Percentiles rank a stretch among this genome's conserved stretches.
Conservation (phyloP, 352 stramenopile species). For the Saprolegnia diclina region DNA sequence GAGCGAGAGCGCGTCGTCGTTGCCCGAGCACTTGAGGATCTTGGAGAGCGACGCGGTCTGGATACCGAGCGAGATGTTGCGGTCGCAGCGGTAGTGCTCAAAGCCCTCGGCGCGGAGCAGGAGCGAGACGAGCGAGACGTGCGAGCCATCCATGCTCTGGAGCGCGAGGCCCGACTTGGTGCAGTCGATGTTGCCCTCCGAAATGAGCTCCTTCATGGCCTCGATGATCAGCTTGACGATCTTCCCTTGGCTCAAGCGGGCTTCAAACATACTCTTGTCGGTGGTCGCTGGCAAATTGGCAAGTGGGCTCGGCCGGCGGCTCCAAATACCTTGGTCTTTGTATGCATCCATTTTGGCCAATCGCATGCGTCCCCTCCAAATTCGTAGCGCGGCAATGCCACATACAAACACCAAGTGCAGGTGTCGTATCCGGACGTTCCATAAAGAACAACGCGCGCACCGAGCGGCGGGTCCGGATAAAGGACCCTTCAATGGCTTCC, state of each 20-base stretch:
- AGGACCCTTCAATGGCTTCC: neutral
- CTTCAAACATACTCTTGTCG: slow-evolving; percentile 95
- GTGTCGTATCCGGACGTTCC: slow-evolving; percentile 8
- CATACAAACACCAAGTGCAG: slow-evolving; percentile 1
- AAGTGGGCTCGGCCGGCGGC: neutral
- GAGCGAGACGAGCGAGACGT: slow-evolving; percentile 97
- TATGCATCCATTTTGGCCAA: slow-evolving; percentile 13
- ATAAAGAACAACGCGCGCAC: neutral
- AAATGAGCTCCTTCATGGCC: slow-evolving; percentile 99
- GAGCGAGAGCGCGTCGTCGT: slow-evolving; percentile 97
- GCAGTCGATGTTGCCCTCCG: slow-evolving; percentile 97
- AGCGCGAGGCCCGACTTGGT: slow-evolving; percentile 89
- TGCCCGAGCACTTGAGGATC: slow-evolving; percentile 99
- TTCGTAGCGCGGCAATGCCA: neutral
- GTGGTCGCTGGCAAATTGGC: slow-evolving; percentile 11
- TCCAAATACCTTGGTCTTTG: slow-evolving; percentile 5
- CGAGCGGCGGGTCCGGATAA: neutral
- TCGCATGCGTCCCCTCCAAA: slow-evolving; percentile 26
- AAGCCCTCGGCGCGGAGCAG: slow-evolving; percentile 92
- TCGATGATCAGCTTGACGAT: slow-evolving; percentile 99
- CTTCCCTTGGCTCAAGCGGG: slow-evolving; percentile 91
- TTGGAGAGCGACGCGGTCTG: slow-evolving; percentile 98
- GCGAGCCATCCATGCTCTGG: slow-evolving; percentile 99
- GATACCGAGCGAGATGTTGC: slow-evolving; percentile 95
- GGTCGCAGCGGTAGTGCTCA: slow-evolving; percentile 98